phyloP scores from a whole-genome alignment of 2,329 filamentous ascomycete species.

The Aspergillus proliferans region DNA sequence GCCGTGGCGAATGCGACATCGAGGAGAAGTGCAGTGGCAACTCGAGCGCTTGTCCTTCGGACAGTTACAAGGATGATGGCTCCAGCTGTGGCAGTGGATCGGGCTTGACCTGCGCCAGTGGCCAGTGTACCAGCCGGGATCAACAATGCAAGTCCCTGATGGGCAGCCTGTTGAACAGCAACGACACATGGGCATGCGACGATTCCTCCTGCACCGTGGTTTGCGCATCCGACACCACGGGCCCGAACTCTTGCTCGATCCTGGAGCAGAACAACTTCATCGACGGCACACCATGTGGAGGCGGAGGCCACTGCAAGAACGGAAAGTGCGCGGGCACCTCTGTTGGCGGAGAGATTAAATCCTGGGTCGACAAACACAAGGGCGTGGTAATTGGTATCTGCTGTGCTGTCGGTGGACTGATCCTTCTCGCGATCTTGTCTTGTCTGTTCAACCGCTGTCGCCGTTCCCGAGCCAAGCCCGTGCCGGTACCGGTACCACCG shows the following conservation, averaged over 20 bases:
- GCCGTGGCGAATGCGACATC: conserved; percentile 76
- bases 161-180: conserved; percentile 65
- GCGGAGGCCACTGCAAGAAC: conserved; percentile 71
- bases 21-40: conserved; percentile 74
- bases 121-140: conserved; percentile 89
- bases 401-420: conserved; percentile 62
- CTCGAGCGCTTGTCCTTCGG: conserved; percentile 65
- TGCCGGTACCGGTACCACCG: conserved; percentile 5
- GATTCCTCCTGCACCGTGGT: conserved; percentile 65
- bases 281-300: conserved; percentile 79
- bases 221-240: conserved; percentile 67
- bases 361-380: conserved; percentile 73
- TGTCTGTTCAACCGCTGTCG: conserved; percentile 59
- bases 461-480: conserved; percentile 27
- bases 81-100: conserved; percentile 57
- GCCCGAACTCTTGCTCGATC: conserved; percentile 59
- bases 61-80: conserved; percentile 64
- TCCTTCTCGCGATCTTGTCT: conserved; percentile 62
- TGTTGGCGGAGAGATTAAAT: conserved; percentile 61
- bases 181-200: conserved; percentile 75
- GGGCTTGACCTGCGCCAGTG: conserved; percentile 73
- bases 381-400: conserved; percentile 75
- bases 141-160: conserved; percentile 82
- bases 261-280: conserved; percentile 80
- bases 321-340: conserved; percentile 69